A percentile compares a stretch with the other conserved stretches of the same genome.
phyloP scores from a whole-genome alignment of 2,329 filamentous ascomycete genomes.

The Daldinia eschscholtzii region DNA sequence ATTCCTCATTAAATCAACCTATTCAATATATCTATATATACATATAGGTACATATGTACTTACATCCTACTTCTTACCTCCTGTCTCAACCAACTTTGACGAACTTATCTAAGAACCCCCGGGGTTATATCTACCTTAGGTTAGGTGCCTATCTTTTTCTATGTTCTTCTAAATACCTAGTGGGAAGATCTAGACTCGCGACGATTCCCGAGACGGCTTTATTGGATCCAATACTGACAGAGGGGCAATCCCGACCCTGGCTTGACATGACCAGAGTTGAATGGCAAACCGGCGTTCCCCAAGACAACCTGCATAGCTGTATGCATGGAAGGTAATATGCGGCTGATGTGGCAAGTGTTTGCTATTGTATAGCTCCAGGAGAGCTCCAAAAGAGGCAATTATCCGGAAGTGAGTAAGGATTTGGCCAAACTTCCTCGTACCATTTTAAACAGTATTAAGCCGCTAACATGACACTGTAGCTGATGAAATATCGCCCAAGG shows the following conservation, averaged over 20 bases:
- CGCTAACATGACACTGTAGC: neutral
- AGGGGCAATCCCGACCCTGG: slow-evolving; percentile 2
- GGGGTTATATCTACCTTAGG: neutral
- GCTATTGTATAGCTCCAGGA: neutral
- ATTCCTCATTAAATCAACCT: too few relatives aligned
- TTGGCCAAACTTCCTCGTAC: neutral
- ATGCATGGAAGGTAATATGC: slow-evolving; percentile 10
- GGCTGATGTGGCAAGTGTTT: slow-evolving; percentile 9
- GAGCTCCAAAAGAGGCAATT: neutral
- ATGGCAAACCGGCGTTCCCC: slow-evolving; percentile 1
- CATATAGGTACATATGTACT: too few relatives aligned
- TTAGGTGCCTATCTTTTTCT: neutral
- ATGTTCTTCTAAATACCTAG: neutral
- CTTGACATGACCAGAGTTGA: slow-evolving; percentile 4
- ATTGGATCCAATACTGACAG: slow-evolving; percentile 4
- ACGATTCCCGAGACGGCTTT: neutral
- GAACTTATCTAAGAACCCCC: neutral
- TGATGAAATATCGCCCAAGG: neutral
- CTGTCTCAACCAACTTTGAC: too few relatives aligned
- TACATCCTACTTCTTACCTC: too few relatives aligned
- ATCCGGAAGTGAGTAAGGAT: slow-evolving; percentile 3
- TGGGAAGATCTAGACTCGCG: neutral
- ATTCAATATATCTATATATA: too few relatives aligned
- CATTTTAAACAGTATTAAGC: slow-evolving; percentile 4
- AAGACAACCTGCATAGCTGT: neutral